These are phyloP conservation scores for Trametes pubescens DNA, from an alignment of 1,284 basidiomycete species.

Conservation along the genomic window DNA sequence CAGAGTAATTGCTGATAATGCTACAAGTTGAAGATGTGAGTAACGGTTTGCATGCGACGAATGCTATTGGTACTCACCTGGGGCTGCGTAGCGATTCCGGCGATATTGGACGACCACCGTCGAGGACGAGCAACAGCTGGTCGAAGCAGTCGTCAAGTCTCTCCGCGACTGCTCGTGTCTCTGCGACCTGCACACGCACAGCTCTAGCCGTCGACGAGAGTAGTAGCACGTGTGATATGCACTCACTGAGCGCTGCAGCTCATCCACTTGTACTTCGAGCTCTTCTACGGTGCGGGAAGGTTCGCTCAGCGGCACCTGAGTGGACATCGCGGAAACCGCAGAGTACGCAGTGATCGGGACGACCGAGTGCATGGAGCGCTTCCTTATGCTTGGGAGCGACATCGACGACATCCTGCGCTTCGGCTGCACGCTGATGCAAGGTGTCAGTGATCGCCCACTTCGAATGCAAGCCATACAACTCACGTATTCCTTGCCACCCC, in stretches of 20 bases:
- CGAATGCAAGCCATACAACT: not conserved
- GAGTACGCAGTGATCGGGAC: not conserved
- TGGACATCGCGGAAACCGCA: not conserved
- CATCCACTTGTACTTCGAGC: not conserved
- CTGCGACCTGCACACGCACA: not conserved
- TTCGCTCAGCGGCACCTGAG: not conserved
- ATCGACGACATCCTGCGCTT: not conserved
- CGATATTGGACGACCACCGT: not conserved
- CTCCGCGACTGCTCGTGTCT: not conserved
- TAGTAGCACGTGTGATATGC: too few species aligned
- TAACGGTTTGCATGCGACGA: not conserved
- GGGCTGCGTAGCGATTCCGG: not conserved
- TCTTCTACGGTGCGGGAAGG: not conserved
- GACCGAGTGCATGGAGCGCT: not conserved
- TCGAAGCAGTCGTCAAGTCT: not conserved
- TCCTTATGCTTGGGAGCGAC: not conserved
- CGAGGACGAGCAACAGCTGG: not conserved
- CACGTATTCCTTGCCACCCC: not conserved
- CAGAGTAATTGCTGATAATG: slow-evolving; percentile 6
- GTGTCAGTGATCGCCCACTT: not conserved
- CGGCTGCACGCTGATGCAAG: not conserved
- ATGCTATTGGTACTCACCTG: not conserved
- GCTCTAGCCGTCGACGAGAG: not conserved
- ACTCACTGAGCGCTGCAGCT: not conserved
- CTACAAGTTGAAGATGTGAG: not conserved